phyloP scores from a whole-genome alignment of 192 early-diverging fungal species.

The Chytriomyces confervae region DNA sequence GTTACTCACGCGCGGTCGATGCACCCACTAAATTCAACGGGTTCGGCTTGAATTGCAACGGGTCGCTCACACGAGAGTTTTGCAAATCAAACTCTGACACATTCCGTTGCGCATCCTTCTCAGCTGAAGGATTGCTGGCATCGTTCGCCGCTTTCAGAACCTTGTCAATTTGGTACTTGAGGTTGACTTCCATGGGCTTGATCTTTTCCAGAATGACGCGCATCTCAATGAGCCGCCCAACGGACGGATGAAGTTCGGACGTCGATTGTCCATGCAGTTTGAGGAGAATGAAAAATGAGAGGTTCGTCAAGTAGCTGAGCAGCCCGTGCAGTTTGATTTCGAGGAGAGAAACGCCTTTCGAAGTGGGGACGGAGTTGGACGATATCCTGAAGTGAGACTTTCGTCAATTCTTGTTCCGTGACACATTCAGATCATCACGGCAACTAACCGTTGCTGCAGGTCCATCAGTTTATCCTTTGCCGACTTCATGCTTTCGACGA shows the following conservation, averaged over 20 bases:
- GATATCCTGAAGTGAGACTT: constrained; percentile 43
- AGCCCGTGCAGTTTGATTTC: constrained; percentile 89
- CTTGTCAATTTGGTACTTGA: constrained; percentile 98
- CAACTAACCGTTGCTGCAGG: constrained; percentile 16
- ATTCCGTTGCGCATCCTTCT: neutral
- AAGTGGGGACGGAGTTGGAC: constrained; percentile 66
- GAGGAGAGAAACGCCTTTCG: constrained; percentile 84
- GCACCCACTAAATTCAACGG: constrained; percentile 66
- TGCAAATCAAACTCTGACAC: constrained; percentile 14
- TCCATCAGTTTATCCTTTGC: constrained; percentile 4
- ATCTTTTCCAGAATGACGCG: constrained; percentile 91
- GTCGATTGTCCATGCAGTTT: constrained; percentile 75
- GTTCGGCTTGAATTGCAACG: constrained; percentile 92
- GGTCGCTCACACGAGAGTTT: constrained; percentile 51
- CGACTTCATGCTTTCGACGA: constrained; percentile 12
- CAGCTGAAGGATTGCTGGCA: neutral
- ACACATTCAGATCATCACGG: neutral
- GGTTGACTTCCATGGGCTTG: constrained; percentile 89
- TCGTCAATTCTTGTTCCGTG: neutral
- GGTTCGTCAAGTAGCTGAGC: constrained; percentile 83
- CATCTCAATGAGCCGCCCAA: constrained; percentile 76
- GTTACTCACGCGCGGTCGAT: neutral
- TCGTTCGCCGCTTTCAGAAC: constrained; percentile 68
- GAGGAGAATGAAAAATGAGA: constrained; percentile 75
- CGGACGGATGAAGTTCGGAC: constrained; percentile 64